Evolutionary conservation across 495 filamentous ascomycete genomes (phyloP), one percentile per base, ranked within the genome.

Genomic region (Neurospora africana): DNA sequence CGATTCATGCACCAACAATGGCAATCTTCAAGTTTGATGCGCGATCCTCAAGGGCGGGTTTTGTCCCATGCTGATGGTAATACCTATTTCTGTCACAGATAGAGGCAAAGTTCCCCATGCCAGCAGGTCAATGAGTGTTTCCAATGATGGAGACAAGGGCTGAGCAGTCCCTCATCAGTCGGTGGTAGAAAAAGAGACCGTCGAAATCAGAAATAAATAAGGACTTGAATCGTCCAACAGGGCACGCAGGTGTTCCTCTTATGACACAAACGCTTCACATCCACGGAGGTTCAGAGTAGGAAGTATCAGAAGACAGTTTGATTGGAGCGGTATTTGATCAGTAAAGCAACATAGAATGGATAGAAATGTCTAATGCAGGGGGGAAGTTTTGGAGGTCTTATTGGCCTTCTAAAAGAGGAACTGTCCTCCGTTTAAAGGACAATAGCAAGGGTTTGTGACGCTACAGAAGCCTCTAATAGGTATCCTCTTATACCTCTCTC

Each of bases 1-100:
- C 86, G 27, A 89, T 89, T 1, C 88, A 87, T 19, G 84, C 87
- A 17, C 87, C 87, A n/a, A 86, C 83, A 30, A 89, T 86, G 72
- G 83, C 71, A 68, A 88, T 76, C 17, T 73, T 76, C 53, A 84
- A 70, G 36, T 74, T 73, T 9, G 23, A 30, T 30, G 72, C 68
- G 61, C 72, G 44, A 7, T 71, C 74, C 36, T 75, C 47, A 27
- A 17, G 44, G 13, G 43, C 21, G 21, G 33, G 37, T 21, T 69
- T 68, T 9, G 58, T 10, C 1, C 40, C 69, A 58, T 70, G 27
- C 41, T 41, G 41, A 47, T 47, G n/a, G 38, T 40, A 23, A 15
- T 9, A 6, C 10, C 68, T 43, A 23, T 70, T 70, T 58, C 23
- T 58, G 11, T 30, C 23, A 15, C 11, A 58, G 47, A 30, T 30